Evolutionary conservation across 345 rosid genomes (phyloP).

Genomic region (Brassica incana): DNA sequence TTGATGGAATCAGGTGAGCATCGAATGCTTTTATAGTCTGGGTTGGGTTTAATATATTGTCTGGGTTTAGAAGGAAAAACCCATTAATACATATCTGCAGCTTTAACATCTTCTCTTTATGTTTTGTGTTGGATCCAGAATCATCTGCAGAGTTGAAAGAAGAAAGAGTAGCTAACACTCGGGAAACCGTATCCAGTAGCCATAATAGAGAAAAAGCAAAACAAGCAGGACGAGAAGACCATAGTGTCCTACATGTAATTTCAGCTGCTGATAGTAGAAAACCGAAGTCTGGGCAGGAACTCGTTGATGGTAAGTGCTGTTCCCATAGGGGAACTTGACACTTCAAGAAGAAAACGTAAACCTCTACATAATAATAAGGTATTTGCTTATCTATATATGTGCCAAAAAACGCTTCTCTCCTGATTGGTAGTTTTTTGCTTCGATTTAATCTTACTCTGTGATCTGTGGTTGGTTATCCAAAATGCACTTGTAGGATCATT

Average conservation of each 20-base stretch:
- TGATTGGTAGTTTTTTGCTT: not conserved
- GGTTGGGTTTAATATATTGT: not conserved
- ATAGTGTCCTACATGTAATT: not conserved
- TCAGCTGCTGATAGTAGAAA: conserved; percentile 39
- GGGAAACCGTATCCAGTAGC: conserved; percentile 42
- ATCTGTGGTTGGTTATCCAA: conserved; percentile 4
- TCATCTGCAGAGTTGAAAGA: conserved; percentile 61
- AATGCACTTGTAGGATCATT: conserved; percentile 16
- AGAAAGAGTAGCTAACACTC: conserved; percentile 45
- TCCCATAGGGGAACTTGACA: conserved; percentile 13
- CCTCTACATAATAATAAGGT: conserved; percentile 51
- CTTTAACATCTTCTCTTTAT: conserved; percentile 16
- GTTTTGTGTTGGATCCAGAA: conserved; percentile 53
- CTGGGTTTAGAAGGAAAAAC: not conserved
- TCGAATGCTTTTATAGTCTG: conserved; percentile 6
- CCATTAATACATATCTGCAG: conserved; percentile 1
- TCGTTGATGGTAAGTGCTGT: conserved; percentile 22
- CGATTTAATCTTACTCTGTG: conserved; percentile 11
- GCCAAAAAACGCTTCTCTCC: not conserved
- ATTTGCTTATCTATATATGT: conserved; percentile 9
- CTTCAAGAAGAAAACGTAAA: conserved; percentile 37
- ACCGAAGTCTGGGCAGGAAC: conserved; percentile 37
- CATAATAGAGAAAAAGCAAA: conserved; percentile 45
- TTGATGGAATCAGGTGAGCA: conserved; percentile 64
- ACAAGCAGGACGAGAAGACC: conserved; percentile 37